Conservation (phyloP, 495 filamentous ascomycete species). For the Neurospora terricola region DNA sequence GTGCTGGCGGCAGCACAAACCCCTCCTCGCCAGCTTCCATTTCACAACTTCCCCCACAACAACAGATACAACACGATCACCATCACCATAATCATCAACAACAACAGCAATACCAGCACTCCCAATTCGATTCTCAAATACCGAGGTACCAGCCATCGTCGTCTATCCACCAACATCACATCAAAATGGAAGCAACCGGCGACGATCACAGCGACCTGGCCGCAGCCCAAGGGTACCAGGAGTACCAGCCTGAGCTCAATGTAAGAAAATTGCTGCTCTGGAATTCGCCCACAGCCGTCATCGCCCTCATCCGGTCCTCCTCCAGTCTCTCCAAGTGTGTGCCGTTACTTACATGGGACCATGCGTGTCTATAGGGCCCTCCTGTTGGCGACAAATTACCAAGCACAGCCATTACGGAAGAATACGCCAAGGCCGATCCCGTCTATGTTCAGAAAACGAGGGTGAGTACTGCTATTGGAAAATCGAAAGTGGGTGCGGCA, state of each 20-base stretch:
- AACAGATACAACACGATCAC: not conserved
- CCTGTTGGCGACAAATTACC: constrained; percentile 70
- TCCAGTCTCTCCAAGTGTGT: not conserved
- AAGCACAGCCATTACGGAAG: constrained; percentile 67
- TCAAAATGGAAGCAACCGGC: constrained; percentile 32
- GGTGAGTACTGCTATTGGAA: constrained; percentile 41
- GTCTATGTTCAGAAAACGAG: constrained; percentile 74
- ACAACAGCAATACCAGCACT: constrained; percentile 16
- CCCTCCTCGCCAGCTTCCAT: constrained; percentile 6
- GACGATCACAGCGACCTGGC: constrained; percentile 43
- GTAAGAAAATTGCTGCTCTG: constrained; percentile 30
- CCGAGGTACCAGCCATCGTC: constrained; percentile 5
- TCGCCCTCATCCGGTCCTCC: not conserved
- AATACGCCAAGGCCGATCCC: constrained; percentile 88
- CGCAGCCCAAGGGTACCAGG: constrained; percentile 36
- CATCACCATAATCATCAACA: constrained; percentile 6
- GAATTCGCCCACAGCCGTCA: not conserved
- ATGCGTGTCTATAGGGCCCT: constrained; percentile 51
- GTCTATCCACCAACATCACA: constrained; percentile 2
- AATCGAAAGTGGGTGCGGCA: not conserved
- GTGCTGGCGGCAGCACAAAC: not conserved
- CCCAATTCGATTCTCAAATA: constrained; percentile 11
- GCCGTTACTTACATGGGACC: constrained; percentile 2
- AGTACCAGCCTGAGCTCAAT: constrained; percentile 57
- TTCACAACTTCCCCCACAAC: constrained; percentile 2